A percentile compares a stretch with the other conserved stretches of the same genome.
Conservation (phyloP, 352 stramenopile genomes). For the Phytopythium chamaehyphon region DNA sequence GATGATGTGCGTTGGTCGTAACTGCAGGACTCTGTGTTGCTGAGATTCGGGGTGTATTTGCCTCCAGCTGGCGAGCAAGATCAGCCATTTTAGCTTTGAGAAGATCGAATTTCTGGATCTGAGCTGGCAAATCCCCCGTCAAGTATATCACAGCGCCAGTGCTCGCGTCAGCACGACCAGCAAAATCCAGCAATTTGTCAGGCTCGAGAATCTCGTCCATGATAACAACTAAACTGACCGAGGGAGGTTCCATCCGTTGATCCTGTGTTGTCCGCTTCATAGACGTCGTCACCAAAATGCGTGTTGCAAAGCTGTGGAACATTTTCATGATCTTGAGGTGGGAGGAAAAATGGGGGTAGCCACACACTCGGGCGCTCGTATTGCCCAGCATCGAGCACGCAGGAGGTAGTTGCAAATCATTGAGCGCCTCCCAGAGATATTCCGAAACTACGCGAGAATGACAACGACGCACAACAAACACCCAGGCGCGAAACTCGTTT, state of each 20-base stretch:
- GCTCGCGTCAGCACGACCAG: conserved; percentile 29
- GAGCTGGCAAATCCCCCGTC: conserved; percentile 24
- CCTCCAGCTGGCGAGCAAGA: conserved; percentile 36
- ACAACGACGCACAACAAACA: conserved; percentile 69
- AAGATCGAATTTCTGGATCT: conserved; percentile 58
- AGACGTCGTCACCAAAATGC: conserved; percentile 77
- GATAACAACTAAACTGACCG: conserved; percentile 64
- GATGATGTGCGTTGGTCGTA: no score
- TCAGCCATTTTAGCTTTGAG: conserved; percentile 64
- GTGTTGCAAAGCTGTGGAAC: conserved; percentile 47
- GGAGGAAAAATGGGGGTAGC: conserved; percentile 56
- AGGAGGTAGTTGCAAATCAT: conserved; percentile 37
- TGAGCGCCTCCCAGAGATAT: conserved; percentile 56
- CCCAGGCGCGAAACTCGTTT: conserved; percentile 34
- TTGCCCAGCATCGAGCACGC: conserved; percentile 76
- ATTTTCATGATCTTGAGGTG: conserved; percentile 64
- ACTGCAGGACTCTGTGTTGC: no score
- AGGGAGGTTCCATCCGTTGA: conserved; percentile 30
- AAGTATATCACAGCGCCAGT: conserved; percentile 69
- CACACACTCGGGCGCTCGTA: conserved; percentile 57
- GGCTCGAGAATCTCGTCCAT: conserved; percentile 78
- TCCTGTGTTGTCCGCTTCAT: conserved; percentile 54
- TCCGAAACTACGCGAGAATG: conserved; percentile 73
- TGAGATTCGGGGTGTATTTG: conserved; percentile 13
- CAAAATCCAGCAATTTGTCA: conserved; percentile 71